Evolutionary conservation across 768 basidiomycete species (phyloP).

Genomic region (Psilocybe tampanensis): DNA sequence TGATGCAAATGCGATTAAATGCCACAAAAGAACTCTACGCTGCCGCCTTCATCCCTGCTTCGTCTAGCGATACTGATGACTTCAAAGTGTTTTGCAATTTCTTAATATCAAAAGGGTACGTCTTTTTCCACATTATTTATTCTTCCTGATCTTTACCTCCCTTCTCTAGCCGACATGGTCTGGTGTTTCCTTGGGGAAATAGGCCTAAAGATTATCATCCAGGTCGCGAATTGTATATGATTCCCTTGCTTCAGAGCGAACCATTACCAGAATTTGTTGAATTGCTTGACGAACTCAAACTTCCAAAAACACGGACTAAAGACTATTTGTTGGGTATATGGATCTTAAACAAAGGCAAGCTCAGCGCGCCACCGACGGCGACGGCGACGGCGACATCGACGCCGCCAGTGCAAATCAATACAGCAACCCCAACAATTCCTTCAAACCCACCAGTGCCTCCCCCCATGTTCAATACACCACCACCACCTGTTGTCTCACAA

Average conservation of each 20-base stretch:
- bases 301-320: conserved; percentile 63
- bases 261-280: conserved; percentile 86
- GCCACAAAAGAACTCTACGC: conserved; percentile 78
- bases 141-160: conserved; percentile 5
- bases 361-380: conserved; percentile 46
- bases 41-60: conserved; percentile 65
- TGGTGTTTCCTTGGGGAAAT: conserved; percentile 85
- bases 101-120: conserved; percentile 70
- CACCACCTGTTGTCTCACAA: conserved; percentile 4
- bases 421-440: neutral
- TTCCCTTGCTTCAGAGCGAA: conserved; percentile 69
- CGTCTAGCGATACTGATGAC: conserved; percentile 44
- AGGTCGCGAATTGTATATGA: conserved; percentile 85
- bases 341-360: conserved; percentile 82
- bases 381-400: conserved; percentile 21
- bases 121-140: conserved; percentile 1
- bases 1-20: conserved; percentile 79
- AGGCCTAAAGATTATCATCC: conserved; percentile 73
- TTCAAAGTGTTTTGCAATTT: conserved; percentile 68
- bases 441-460: conserved; percentile 20
- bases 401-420: conserved; percentile 6
- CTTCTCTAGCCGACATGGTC: conserved; percentile 70
- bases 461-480: conserved; percentile 14
- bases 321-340: conserved; percentile 82
- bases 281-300: conserved; percentile 70